Evolutionary conservation across 495 filamentous ascomycete genomes (phyloP).

Genomic region (Lophium mytilinum): DNA sequence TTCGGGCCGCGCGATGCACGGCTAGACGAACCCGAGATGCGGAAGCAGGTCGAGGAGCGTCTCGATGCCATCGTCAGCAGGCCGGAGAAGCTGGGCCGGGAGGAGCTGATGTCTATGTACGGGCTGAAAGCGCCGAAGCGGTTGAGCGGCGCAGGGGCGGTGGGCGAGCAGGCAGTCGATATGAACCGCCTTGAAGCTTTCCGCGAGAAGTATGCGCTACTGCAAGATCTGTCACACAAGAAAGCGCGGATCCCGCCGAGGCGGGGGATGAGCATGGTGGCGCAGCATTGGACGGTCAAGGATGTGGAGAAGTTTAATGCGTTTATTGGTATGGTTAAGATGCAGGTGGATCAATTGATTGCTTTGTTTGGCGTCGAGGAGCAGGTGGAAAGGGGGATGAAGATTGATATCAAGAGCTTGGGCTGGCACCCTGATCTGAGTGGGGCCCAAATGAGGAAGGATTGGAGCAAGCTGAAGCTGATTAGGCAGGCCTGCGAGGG

Average conservation of each 20-base stretch:
- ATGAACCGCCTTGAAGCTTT: slow-evolving; percentile 30
- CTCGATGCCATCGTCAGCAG: slow-evolving; percentile 22
- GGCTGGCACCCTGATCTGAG: slow-evolving; percentile 30
- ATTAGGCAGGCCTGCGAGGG: slow-evolving; percentile 21
- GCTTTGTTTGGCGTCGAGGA: slow-evolving; percentile 27
- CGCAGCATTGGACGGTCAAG: slow-evolving; percentile 26
- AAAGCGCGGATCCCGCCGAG: background rate
- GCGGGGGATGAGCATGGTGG: slow-evolving; percentile 23
- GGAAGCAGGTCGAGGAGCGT: slow-evolving; percentile 23
- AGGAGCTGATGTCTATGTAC: slow-evolving; percentile 29
- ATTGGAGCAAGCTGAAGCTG: slow-evolving; percentile 28
- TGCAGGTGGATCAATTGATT: slow-evolving; percentile 27
- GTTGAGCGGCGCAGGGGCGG: background rate
- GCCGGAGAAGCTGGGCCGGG: slow-evolving; percentile 13
- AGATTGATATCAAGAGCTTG: slow-evolving; percentile 28
- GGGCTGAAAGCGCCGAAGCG: slow-evolving; percentile 30
- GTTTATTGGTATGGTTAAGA: slow-evolving; percentile 24
- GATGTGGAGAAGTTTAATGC: slow-evolving; percentile 20
- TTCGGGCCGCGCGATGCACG: slow-evolving; percentile 26
- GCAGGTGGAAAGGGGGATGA: slow-evolving; percentile 28
- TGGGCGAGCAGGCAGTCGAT: slow-evolving; percentile 25
- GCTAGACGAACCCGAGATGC: slow-evolving; percentile 21
- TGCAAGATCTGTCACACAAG: slow-evolving; percentile 28
- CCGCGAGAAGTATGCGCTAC: slow-evolving; percentile 27
- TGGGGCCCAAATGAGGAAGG: slow-evolving; percentile 4